These are phyloP conservation scores for Pythium volutum DNA, from an alignment of 352 stramenopile species.

Conservation along the genomic window DNA sequence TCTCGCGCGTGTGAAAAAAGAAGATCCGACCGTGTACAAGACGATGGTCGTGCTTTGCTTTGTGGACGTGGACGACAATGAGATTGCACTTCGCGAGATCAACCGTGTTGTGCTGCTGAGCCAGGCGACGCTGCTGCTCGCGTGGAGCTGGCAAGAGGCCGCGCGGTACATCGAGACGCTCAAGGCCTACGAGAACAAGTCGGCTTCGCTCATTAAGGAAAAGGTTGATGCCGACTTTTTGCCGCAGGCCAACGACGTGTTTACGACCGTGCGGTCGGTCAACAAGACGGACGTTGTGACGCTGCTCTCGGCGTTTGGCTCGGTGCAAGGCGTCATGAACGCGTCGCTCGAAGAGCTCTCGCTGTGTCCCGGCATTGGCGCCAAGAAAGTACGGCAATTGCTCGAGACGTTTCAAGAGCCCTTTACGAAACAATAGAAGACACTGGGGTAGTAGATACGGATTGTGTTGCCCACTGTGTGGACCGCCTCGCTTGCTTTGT, in stretches of 20 bases:
- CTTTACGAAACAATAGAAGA: slow-evolving; percentile 71
- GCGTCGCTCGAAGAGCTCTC: slow-evolving; percentile 93
- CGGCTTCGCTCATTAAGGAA: slow-evolving; percentile 93
- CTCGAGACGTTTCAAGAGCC: slow-evolving; percentile 94
- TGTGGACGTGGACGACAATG: slow-evolving; percentile 96
- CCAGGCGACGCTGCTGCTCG: slow-evolving; percentile 92
- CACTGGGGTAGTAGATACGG: background rate
- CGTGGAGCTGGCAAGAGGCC: slow-evolving; percentile 93
- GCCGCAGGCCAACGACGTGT: slow-evolving; percentile 87
- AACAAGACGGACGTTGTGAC: slow-evolving; percentile 97
- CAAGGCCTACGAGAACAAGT: slow-evolving; percentile 95
- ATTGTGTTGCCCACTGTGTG: no score
- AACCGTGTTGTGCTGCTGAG: slow-evolving; percentile 91
- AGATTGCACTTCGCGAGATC: slow-evolving; percentile 88
- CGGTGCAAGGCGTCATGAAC: slow-evolving; percentile 80
- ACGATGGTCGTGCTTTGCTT: slow-evolving; percentile 92
- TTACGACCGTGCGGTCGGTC: slow-evolving; percentile 88
- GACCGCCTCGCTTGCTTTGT: slow-evolving; percentile 7
- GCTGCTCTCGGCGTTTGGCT: slow-evolving; percentile 91
- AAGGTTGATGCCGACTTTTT: slow-evolving; percentile 90
- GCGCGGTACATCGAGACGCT: slow-evolving; percentile 96
- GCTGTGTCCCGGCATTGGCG: slow-evolving; percentile 92
- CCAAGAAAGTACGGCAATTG: slow-evolving; percentile 93
- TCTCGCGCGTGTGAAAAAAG: slow-evolving; percentile 85
- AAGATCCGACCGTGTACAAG: slow-evolving; percentile 71